Evolutionary conservation across 176 grass and related monocot genomes (phyloP), one percentile per base, ranked within the genome.

Genomic region (Saccharum spontaneum): DNA sequence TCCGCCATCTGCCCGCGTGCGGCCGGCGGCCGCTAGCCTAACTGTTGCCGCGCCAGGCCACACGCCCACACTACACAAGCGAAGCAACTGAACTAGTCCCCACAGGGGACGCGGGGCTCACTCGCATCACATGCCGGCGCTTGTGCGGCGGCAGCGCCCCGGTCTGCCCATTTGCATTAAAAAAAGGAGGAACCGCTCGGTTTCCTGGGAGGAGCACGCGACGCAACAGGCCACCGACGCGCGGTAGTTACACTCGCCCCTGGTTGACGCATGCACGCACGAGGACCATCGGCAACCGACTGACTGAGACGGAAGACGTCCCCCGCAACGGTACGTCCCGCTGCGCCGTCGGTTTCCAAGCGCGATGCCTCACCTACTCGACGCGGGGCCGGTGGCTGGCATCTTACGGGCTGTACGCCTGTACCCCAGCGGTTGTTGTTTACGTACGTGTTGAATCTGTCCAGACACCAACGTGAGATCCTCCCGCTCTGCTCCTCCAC

Each of bases 1-100:
- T 96, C 93, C 44, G 79, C 84, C 97, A 96, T 96, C 68, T 38
- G 20, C 68, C n/a, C 2, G 1, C 33, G 17, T 24, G 4, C 26
- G 43, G 6, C 46, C 49, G 49, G 48, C 16, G 49, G 16, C 16
- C 52, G 52, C 54, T 8, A 22, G 54, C 20, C 54, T 10, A 10
- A 49, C 46, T 49, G 46, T 49, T n/a, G 17, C 7, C 3, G 11
- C 22, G 22, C 57, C 57, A 60, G 57, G 57, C 22, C 57, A 23
- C 22, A 22, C 52, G 1, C 48, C 4, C 48, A 16, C 18, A 5
- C 17, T 20, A 23, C 55, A 55, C 52, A 0, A 23, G 20, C 23
- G 55, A 59, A n/a, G 54, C 7, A 57, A 61, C 57, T 11, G 52
- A 54, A 6, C 49, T 10, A 61, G 59, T 24, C 8, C 31, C 24